Percentiles rank a stretch among this genome's conserved stretches.
phyloP scores from a whole-genome alignment of 2,329 filamentous ascomycete genomes.

The Ceratocystis albifundus region DNA sequence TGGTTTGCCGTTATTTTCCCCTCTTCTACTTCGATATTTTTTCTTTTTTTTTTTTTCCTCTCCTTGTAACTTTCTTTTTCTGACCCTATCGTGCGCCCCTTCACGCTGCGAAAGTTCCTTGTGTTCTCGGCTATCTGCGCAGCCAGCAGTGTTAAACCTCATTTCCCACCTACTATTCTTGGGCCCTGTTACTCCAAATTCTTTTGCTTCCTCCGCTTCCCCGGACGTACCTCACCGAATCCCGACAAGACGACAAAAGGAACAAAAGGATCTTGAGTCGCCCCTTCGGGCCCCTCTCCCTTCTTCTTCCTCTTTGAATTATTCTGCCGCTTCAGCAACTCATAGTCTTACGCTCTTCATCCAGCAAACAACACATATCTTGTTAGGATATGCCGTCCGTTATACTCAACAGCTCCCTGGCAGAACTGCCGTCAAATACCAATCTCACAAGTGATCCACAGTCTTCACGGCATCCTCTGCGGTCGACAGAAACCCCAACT shows the following conservation, averaged over 20 bases:
- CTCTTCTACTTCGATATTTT: neutral
- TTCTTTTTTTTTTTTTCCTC: neutral
- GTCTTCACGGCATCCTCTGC: constrained; percentile 2
- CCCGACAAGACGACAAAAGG: neutral
- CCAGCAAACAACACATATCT: too few species aligned
- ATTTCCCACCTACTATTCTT: neutral
- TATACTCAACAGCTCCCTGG: constrained; percentile 18
- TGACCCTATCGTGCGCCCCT: neutral
- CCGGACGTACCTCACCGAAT: constrained; percentile 5
- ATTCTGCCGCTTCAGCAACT: neutral
- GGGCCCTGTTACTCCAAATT: neutral
- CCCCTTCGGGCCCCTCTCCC: neutral
- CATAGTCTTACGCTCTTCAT: too few species aligned
- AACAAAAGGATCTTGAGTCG: neutral
- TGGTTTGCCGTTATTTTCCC: neutral
- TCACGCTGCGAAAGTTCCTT: neutral
- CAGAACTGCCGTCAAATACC: constrained; percentile 14
- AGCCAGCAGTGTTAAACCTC: neutral
- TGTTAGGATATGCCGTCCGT: constrained; percentile 13
- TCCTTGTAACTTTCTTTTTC: neutral
- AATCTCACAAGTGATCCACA: neutral
- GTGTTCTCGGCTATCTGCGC: neutral
- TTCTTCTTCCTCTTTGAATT: neutral
- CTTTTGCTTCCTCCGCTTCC: constrained; percentile 11
- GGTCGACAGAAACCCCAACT: neutral